Evolutionary conservation across 106 monocot species (phyloP).

Genomic region (Ottelia alismoides): DNA sequence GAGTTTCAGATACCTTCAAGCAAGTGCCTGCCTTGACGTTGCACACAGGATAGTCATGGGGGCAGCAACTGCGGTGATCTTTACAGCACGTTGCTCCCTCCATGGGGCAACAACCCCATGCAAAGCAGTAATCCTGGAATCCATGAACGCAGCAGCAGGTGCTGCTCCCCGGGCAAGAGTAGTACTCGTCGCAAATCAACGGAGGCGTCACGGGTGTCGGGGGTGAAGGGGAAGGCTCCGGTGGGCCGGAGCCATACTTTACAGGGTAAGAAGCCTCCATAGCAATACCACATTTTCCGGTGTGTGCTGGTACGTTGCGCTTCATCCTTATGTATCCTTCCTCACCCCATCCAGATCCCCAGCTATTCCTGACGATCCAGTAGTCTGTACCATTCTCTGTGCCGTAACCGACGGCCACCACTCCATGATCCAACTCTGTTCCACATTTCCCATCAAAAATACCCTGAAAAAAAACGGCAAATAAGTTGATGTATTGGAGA

Average conservation of each 20-base stretch:
- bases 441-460: slow-evolving; percentile 9
- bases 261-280: slow-evolving; percentile 10
- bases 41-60: slow-evolving; percentile 13
- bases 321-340: slow-evolving; percentile 9
- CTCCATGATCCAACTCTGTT: slow-evolving; percentile 11
- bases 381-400: slow-evolving; percentile 12
- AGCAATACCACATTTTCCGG: slow-evolving; percentile 13
- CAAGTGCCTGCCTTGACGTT: slow-evolving; percentile 8
- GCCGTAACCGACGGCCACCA: slow-evolving; percentile 11
- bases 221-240: slow-evolving; percentile 20
- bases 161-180: slow-evolving; percentile 6
- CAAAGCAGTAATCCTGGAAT: slow-evolving; percentile 31
- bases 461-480: slow-evolving; percentile 1
- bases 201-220: slow-evolving; percentile 17
- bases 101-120: slow-evolving; percentile 42
- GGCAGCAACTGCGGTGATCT: slow-evolving; percentile 13
- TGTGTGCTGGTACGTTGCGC: background rate
- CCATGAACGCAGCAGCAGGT: slow-evolving; percentile 32
- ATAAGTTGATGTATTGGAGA: too few relatives aligned
- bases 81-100: slow-evolving; percentile 10
- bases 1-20: slow-evolving; percentile 9
- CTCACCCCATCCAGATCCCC: slow-evolving; percentile 11
- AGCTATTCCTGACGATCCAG: slow-evolving; percentile 16
- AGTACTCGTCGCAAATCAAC: slow-evolving; percentile 3
- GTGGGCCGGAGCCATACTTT: slow-evolving; percentile 6